Conservation (phyloP, 306 rosid species). For the Ammopiptanthus mongolicus region DNA sequence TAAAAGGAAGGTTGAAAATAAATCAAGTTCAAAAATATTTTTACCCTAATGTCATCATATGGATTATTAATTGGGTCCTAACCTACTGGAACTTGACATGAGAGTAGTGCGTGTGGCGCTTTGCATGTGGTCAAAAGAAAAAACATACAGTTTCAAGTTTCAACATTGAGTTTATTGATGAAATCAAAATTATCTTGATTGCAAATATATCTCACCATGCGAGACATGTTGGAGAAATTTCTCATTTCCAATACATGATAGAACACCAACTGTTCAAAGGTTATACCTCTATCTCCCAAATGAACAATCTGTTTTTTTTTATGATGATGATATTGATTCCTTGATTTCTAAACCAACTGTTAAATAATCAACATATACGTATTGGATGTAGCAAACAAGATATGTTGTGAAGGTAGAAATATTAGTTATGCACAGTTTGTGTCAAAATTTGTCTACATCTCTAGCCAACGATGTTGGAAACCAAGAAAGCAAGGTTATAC, state of each 20-base stretch:
- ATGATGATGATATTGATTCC: background rate
- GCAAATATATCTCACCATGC: no score
- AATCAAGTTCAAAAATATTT: no score
- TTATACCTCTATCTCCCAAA: background rate
- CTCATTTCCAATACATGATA: background rate
- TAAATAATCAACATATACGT: background rate
- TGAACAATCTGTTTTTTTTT: background rate
- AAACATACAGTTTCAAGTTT: no score
- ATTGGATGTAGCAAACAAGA: background rate
- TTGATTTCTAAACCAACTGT: background rate
- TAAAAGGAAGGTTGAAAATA: no score
- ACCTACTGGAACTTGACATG: no score
- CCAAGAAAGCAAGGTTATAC: background rate
- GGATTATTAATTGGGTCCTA: no score
- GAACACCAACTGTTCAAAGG: background rate
- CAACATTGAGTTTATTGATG: no score
- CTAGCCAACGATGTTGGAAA: background rate
- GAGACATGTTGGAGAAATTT: conserved; percentile 8
- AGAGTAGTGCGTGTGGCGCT: no score
- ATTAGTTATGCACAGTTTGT: background rate
- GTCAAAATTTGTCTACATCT: background rate
- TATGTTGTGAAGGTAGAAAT: background rate
- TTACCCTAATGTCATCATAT: no score
- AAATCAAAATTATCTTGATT: no score
- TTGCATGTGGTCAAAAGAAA: no score